Conservation (phyloP, 2,329 filamentous ascomycete species). For the Penicillium rolfsii region DNA sequence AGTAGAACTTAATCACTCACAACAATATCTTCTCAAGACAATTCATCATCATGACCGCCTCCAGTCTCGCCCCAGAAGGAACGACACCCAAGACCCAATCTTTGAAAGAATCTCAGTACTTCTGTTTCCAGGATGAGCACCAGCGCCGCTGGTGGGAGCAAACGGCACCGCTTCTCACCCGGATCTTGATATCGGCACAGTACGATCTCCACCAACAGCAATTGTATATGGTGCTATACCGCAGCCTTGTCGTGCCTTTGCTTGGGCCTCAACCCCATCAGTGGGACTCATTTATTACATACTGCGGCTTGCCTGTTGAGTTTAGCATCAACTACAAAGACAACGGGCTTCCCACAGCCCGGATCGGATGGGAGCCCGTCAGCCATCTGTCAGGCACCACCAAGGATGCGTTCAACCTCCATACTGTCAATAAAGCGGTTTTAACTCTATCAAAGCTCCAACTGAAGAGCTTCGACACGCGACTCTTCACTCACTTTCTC, state of each 20-base stretch:
- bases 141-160: not conserved
- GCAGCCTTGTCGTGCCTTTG: not conserved
- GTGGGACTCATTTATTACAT: slow-evolving; percentile 6
- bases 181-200: not conserved
- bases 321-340: slow-evolving; percentile 2
- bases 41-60: too few relatives aligned
- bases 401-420: not conserved
- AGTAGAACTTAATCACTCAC: too few relatives aligned
- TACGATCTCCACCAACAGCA: not conserved
- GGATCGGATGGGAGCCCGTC: slow-evolving; percentile 5
- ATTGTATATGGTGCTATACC: not conserved
- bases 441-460: not conserved
- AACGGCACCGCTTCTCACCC: not conserved
- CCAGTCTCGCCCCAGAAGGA: too few relatives aligned
- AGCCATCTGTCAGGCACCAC: not conserved
- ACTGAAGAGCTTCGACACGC: not conserved
- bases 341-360: not conserved
- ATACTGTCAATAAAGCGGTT: not conserved
- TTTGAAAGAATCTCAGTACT: too few relatives aligned
- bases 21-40: too few relatives aligned
- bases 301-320: slow-evolving; percentile 1
- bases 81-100: too few relatives aligned
- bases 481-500: too few relatives aligned
- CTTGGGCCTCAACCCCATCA: not conserved
- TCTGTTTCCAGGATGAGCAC: too few relatives aligned